These are phyloP conservation scores for Cystofilobasidium bisporidii DNA, from an alignment of 768 basidiomycete species.

Conservation along the genomic window DNA sequence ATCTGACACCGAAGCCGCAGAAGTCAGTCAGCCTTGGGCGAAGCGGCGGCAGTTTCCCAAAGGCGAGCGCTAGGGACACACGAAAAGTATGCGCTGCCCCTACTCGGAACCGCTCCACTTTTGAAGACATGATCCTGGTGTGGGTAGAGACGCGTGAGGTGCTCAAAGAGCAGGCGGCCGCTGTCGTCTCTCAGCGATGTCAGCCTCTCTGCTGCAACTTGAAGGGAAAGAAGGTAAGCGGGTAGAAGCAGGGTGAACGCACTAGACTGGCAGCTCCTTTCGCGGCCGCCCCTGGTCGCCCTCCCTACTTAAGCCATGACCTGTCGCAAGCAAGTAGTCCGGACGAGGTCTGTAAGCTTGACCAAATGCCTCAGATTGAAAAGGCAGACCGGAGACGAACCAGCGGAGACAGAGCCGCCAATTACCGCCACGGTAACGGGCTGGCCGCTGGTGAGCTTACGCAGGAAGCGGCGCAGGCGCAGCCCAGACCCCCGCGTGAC, in stretches of 20 bases:
- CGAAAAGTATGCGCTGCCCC: background rate
- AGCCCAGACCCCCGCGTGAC: background rate
- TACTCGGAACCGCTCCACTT: background rate
- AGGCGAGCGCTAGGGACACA: too few species aligned
- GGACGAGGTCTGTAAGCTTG: too few species aligned
- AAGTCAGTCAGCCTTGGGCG: too few species aligned
- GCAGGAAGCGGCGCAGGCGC: background rate
- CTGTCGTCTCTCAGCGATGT: background rate
- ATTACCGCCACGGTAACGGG: background rate
- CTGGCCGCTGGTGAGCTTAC: background rate
- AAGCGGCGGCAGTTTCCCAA: too few species aligned
- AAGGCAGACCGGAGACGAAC: background rate
- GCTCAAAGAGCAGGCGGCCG: background rate
- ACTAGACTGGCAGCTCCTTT: too few species aligned
- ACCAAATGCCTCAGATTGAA: too few species aligned
- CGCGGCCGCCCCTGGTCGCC: too few species aligned
- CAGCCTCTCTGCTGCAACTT: too few species aligned
- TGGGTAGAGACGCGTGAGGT: background rate
- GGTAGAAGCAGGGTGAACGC: too few species aligned
- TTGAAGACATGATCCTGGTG: background rate
- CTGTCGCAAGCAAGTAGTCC: background rate
- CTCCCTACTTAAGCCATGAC: background rate
- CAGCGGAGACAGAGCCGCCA: background rate
- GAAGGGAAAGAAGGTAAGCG: too few species aligned
- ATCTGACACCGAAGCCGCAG: too few species aligned